Conservation (phyloP, 495 filamentous ascomycete genomes). For the Pyronema domesticum region DNA sequence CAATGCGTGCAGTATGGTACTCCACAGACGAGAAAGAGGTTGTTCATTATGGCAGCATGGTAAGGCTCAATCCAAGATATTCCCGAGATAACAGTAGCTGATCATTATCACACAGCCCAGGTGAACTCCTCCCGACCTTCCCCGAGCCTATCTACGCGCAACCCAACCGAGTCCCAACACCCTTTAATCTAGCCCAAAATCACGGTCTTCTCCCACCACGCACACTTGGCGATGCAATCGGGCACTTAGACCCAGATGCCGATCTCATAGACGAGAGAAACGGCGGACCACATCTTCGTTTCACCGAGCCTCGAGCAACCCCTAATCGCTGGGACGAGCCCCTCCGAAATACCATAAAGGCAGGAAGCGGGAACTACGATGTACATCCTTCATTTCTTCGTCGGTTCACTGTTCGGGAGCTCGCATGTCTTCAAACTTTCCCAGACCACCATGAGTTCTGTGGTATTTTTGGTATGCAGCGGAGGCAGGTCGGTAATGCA, state of each 20-base stretch:
- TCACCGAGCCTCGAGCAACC: conserved; percentile 4
- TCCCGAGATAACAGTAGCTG: background rate
- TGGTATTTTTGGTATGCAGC: conserved; percentile 26
- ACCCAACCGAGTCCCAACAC: conserved; percentile 5
- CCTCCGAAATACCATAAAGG: conserved; percentile 47
- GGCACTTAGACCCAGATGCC: conserved; percentile 27
- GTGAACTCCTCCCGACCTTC: conserved; percentile 53
- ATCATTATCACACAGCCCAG: conserved; percentile 35
- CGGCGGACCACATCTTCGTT: conserved; percentile 19
- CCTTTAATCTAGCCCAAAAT: no score
- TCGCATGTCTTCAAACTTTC: conserved; percentile 61
- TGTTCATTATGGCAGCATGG: conserved; percentile 68
- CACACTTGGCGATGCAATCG: conserved; percentile 28
- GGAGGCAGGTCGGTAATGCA: conserved; percentile 73
- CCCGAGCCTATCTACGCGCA: conserved; percentile 46
- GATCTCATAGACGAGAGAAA: conserved; percentile 30
- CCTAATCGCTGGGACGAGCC: conserved; percentile 29
- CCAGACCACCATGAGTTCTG: conserved; percentile 46
- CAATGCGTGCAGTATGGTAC: conserved; percentile 43
- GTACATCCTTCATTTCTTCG: conserved; percentile 52
- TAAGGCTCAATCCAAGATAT: conserved; percentile 26
- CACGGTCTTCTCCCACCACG: conserved; percentile 16
- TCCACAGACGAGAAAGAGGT: conserved; percentile 39
- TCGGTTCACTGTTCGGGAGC: conserved; percentile 51
- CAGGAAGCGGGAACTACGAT: conserved; percentile 45